Evolutionary conservation across 108 stramenopile species (phyloP), one percentile per base, ranked within the genome.

Genomic region (Conticribra guillardii): DNA sequence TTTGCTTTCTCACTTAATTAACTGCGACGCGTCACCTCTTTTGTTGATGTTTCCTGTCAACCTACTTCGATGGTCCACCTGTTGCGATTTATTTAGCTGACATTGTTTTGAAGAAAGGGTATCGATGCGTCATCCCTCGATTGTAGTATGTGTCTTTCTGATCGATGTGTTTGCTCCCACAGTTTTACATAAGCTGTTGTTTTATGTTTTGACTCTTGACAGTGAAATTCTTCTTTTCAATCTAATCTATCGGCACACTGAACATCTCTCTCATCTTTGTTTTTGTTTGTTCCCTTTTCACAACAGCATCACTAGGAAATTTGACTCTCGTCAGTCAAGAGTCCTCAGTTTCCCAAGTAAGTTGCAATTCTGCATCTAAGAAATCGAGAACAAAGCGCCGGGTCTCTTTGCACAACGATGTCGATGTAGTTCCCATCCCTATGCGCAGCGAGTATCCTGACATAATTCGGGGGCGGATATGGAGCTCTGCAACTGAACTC

Each of bases 351-450:
- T 56, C 75, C 2, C 67, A 69, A 28, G 19, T 47, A 47, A 78
- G 64, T 66, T 65, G 54, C 23, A 78, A 55, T 29, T 69, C 67
- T 32, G 18, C 31, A 46, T 56, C 64, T 26, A 60, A 50, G 58
- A 78, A 60, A 78, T 55, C 69, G 9, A 70, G 47, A 48, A 50
- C 76, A 28, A 78, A 66, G 30, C 79, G 79, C 2, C 60, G 67
- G 62, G 79, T 80, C 21, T 72, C 79, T 26, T 60, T 80, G 4
- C 71, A 68, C 54, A 85, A 91, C 37, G 83, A 86, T 22, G 90
- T 95, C 9, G 79, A 83, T n/a, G 91, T 95, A 5, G 58, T 90
- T 41, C 94, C 87, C 1, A 95, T 95, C 48, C 94, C 94, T 8
- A 89, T 89, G 45, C 80, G 87, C 26, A 73, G 81, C 33, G 94